Evolutionary conservation across 2,329 filamentous ascomycete genomes (phyloP).

Genomic region (Cadophora malorum): DNA sequence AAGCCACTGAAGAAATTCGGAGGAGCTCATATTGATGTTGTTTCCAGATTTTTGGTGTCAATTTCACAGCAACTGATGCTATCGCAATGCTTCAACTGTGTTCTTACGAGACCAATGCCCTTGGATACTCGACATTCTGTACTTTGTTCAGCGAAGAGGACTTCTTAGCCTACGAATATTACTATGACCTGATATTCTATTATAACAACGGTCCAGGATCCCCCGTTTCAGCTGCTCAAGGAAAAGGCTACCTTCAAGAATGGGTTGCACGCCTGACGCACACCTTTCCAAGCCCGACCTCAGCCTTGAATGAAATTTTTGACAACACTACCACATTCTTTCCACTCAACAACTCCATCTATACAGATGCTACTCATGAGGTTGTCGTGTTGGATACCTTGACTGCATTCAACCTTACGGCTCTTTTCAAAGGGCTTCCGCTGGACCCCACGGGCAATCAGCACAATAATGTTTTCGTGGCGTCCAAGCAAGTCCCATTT

Average conservation of each 20-base stretch:
- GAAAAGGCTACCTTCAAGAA: slow-evolving; percentile 29
- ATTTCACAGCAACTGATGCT: slow-evolving; percentile 25
- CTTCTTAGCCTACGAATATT: slow-evolving; percentile 53
- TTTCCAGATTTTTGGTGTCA: slow-evolving; percentile 26
- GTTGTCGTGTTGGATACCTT: slow-evolving; percentile 39
- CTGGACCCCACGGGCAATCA: slow-evolving; percentile 20
- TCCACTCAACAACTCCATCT: slow-evolving; percentile 52
- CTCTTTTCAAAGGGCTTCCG: slow-evolving; percentile 25
- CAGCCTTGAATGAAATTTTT: slow-evolving; percentile 35
- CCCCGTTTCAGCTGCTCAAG: slow-evolving; percentile 28
- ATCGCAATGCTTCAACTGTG: slow-evolving; percentile 32
- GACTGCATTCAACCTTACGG: slow-evolving; percentile 28
- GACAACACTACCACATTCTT: slow-evolving; percentile 52
- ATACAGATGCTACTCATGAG: slow-evolving; percentile 52
- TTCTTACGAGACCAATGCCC: slow-evolving; percentile 41
- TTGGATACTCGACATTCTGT: slow-evolving; percentile 53
- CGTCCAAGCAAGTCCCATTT: slow-evolving; percentile 27
- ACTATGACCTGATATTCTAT: slow-evolving; percentile 50
- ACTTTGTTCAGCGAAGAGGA: slow-evolving; percentile 51
- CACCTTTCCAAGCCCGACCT: slow-evolving; percentile 40
- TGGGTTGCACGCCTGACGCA: slow-evolving; percentile 28
- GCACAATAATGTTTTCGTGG: slow-evolving; percentile 22
- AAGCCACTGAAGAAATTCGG: background rate
- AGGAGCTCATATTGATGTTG: background rate
- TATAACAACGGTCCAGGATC: slow-evolving; percentile 34